These are phyloP conservation scores for Centrapalus pauciflorus DNA, from an alignment of 129 eudicot genomes.

Conservation along the genomic window DNA sequence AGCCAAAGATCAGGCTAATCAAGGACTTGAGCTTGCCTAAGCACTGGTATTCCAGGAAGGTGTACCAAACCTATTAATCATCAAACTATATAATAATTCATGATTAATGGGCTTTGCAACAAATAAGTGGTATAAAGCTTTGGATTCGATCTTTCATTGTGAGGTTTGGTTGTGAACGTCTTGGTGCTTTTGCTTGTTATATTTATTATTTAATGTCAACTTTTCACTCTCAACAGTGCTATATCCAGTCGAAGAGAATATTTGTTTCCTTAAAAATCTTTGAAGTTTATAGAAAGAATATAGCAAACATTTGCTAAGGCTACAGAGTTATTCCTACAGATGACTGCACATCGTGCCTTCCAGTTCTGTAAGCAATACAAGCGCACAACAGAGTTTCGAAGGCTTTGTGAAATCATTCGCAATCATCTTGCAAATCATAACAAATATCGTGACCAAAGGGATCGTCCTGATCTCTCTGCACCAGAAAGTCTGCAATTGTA, in stretches of 20 bases:
- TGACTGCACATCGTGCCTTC: conserved; percentile 92
- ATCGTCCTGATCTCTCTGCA: conserved; percentile 86
- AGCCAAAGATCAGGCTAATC: too few relatives aligned
- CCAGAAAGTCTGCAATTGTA: conserved; percentile 89
- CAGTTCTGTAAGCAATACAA: conserved; percentile 97
- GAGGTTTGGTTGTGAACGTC: too few relatives aligned
- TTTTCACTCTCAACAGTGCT: too few relatives aligned
- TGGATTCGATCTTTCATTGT: too few relatives aligned
- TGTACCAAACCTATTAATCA: too few relatives aligned
- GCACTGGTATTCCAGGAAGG: too few relatives aligned
- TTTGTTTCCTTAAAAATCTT: background rate
- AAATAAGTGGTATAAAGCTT: too few relatives aligned
- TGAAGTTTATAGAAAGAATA: background rate
- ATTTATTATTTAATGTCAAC: too few relatives aligned
- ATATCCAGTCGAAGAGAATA: background rate
- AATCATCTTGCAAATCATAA: conserved; percentile 92
- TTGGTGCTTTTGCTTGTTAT: too few relatives aligned
- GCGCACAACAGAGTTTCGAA: conserved; percentile 83
- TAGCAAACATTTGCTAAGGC: background rate
- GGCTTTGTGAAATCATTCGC: conserved; percentile 93
- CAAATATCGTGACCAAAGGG: conserved; percentile 91
- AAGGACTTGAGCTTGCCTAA: too few relatives aligned
- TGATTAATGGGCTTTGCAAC: too few relatives aligned
- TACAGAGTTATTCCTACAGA: conserved; percentile 21
- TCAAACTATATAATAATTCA: too few relatives aligned